These are phyloP conservation scores for Rhododendron mucronatum DNA, from an alignment of 148 eudicot species.

Conservation along the genomic window DNA sequence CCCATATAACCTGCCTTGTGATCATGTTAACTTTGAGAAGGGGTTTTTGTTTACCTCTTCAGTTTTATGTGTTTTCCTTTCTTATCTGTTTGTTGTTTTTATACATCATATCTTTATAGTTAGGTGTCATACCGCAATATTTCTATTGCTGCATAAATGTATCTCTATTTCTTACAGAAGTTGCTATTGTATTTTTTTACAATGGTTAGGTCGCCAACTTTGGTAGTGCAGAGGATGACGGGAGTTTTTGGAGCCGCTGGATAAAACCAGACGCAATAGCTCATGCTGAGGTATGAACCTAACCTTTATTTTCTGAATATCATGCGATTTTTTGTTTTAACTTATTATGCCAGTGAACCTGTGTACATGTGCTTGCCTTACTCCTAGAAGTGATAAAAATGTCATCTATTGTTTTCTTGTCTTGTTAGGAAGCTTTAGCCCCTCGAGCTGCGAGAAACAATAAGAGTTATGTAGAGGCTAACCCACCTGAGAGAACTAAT, in stretches of 20 bases:
- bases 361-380: background rate
- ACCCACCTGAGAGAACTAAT: slow-evolving; percentile 50
- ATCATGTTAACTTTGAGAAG: background rate
- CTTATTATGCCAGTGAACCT: background rate
- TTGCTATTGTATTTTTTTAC: slow-evolving; percentile 1
- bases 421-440: slow-evolving; percentile 73
- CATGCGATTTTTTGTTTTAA: background rate
- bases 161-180: background rate
- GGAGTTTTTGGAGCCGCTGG: slow-evolving; percentile 99
- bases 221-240: slow-evolving; percentile 89
- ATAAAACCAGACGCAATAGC: slow-evolving; percentile 84
- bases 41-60: background rate
- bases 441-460: slow-evolving; percentile 91
- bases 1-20: background rate
- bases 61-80: background rate
- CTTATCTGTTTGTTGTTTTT: background rate
- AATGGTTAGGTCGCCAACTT: slow-evolving; percentile 84
- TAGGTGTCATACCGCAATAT: background rate
- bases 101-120: background rate
- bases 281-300: slow-evolving; percentile 76
- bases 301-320: background rate
- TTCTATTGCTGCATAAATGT: background rate
- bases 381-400: background rate
- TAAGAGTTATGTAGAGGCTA: slow-evolving; percentile 78
- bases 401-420: background rate